A percentile compares a stretch with the other conserved stretches of the same genome.
Evolutionary conservation across 352 stramenopile species (phyloP).

Genomic region (Pythium dissotocum): DNA sequence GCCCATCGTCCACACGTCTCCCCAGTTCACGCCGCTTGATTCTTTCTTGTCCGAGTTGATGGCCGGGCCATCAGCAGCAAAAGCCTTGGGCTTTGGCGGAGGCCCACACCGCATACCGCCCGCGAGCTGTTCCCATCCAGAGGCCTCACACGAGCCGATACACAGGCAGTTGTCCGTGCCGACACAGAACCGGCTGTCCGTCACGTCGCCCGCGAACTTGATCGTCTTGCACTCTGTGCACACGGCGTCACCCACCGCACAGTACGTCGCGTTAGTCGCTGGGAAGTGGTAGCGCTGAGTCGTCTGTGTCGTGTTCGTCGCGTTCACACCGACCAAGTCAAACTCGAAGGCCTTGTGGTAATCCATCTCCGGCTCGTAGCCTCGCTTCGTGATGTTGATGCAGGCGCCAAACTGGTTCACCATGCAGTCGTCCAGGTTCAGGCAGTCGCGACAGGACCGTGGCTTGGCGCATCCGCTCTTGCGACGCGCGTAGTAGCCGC

Average conservation of each 20-base stretch:
- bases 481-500: slow-evolving; percentile 13
- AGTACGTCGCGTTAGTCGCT: slow-evolving; percentile 17
- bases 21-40: slow-evolving; percentile 15
- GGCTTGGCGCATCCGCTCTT: slow-evolving; percentile 17
- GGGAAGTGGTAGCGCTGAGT: slow-evolving; percentile 24
- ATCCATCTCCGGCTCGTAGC: slow-evolving; percentile 12
- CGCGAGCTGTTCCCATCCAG: slow-evolving; percentile 44
- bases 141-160: slow-evolving; percentile 43
- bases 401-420: slow-evolving; percentile 27
- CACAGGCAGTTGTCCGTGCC: slow-evolving; percentile 20
- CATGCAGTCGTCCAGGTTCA: slow-evolving; percentile 25
- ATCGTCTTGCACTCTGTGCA: slow-evolving; percentile 14
- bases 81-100: slow-evolving; percentile 8
- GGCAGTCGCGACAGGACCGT: slow-evolving; percentile 21
- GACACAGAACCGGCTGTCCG: slow-evolving; percentile 23
- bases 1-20: slow-evolving; percentile 22
- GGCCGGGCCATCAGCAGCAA: neutral
- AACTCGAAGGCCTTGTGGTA: slow-evolving; percentile 23
- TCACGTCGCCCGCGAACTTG: slow-evolving; percentile 5
- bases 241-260: neutral
- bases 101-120: slow-evolving; percentile 17
- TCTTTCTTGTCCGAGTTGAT: neutral
- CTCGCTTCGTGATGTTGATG: slow-evolving; percentile 13
- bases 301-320: neutral
- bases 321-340: slow-evolving; percentile 4